Evolutionary conservation across 768 basidiomycete species (phyloP), one percentile per base, ranked within the genome.

Genomic region (Boletus rufocinnamomeus): DNA sequence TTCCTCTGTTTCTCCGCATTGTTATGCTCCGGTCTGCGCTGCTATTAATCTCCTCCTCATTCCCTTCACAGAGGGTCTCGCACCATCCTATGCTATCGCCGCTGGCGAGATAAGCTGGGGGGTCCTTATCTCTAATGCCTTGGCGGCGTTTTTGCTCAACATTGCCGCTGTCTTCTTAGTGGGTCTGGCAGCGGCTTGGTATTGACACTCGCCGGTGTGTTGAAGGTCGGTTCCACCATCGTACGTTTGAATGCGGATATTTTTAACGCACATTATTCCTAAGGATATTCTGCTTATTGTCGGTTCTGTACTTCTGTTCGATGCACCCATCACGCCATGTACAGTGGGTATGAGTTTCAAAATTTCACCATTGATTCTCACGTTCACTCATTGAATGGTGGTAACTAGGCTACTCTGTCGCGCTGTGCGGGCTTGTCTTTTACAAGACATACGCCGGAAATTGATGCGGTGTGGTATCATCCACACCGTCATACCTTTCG

Each of bases 11-110:
- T 97, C 95, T 7, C 75, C 98, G 52, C 92, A 98, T 78, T 98
- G 95, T 78, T 97, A 95, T 70, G 95, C 95, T 11, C 95, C 95
- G 17, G 92, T 98, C 52, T 98, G 96, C 72, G 94, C 96, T 0
- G 72, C 79, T 59, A 91, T 98, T 78, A 98, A 97, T 73, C 82
- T 93, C 25, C 70, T 84, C 54, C 79, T 96, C 61, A 75, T 98
- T 21, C 94, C 95, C 8, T 92, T 98, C 78, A 95, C 93, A 0
- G 96, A 98, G 73, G 94, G 96, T 2, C 75, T 91, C 14, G 89
- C 82, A 9, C 96, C 96, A 0, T 93, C 98, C 79, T 83, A 84
- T 63, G 88, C 85, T 48, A 75, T 93, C 45, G 74, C 66, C 13
- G 61, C 68, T 35, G 68, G 76, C 27, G 75, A 80, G 27, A 73